Evolutionary conservation across 2,329 filamentous ascomycete genomes (phyloP).

Genomic region (Talaromyces sp.): DNA sequence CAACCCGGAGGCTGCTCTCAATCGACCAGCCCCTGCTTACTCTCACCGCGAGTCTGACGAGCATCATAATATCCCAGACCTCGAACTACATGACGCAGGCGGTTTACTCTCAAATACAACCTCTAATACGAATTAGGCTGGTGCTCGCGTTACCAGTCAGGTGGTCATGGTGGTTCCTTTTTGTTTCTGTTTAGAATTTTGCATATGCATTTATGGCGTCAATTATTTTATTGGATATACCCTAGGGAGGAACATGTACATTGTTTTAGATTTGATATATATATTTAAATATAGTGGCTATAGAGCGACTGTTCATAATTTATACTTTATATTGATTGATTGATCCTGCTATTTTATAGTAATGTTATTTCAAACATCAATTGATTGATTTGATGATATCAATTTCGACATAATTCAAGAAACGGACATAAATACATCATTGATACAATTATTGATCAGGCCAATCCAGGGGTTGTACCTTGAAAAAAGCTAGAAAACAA

Average conservation of each 20-base stretch:
- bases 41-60: conserved; percentile 19
- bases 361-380: no score
- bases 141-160: not conserved
- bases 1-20: not conserved
- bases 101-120: conserved; percentile 29
- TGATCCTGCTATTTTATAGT: not conserved
- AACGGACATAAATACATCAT: not conserved
- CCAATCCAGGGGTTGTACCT: not conserved
- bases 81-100: conserved; percentile 41
- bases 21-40: conserved; percentile 16
- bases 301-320: not conserved
- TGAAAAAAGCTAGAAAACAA: not conserved
- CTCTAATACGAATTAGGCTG: not conserved
- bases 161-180: not conserved
- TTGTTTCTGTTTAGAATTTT: not conserved
- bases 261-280: not conserved
- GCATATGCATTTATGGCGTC: not conserved
- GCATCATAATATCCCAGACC: conserved; percentile 14
- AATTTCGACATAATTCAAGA: not conserved
- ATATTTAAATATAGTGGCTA: not conserved
- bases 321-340: not conserved
- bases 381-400: no score
- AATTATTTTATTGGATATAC: not conserved
- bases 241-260: not conserved
- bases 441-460: not conserved